Evolutionary conservation across 2,329 filamentous ascomycete species (phyloP).

Genomic region (Neopestalotiopsis sp.): DNA sequence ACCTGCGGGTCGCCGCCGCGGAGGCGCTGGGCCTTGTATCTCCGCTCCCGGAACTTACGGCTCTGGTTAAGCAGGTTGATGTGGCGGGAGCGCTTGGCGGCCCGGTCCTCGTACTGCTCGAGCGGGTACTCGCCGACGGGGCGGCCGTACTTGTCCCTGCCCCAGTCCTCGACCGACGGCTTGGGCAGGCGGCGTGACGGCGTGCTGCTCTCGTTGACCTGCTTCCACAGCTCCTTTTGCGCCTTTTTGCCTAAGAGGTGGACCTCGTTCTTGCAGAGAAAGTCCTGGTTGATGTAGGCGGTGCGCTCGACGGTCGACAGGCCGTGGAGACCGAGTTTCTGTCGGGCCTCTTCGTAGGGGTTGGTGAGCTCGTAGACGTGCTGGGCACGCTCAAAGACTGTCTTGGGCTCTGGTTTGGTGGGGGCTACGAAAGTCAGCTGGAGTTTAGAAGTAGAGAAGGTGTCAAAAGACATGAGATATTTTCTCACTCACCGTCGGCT

Average conservation of each 20-base stretch:
- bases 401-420: slow-evolving; percentile 41
- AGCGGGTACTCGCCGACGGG: slow-evolving; percentile 54
- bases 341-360: slow-evolving; percentile 51
- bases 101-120: slow-evolving; percentile 47
- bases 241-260: slow-evolving; percentile 47
- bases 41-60: slow-evolving; percentile 47
- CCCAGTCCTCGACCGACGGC: slow-evolving; percentile 47
- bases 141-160: slow-evolving; percentile 54
- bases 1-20: slow-evolving; percentile 20
- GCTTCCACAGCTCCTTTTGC: slow-evolving; percentile 64
- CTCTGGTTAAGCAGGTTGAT: slow-evolving; percentile 43
- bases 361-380: slow-evolving; percentile 57
- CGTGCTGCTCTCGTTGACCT: slow-evolving; percentile 56
- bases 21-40: slow-evolving; percentile 35
- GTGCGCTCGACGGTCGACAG: slow-evolving; percentile 55
- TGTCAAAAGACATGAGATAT: background rate
- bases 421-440: slow-evolving; percentile 16
- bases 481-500: slow-evolving; percentile 32
- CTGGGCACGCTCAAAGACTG: slow-evolving; percentile 53
- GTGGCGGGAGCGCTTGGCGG: slow-evolving; percentile 49
- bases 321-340: slow-evolving; percentile 49
- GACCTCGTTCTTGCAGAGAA: slow-evolving; percentile 48
- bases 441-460: background rate
- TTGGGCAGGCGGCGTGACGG: slow-evolving; percentile 48
- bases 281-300: slow-evolving; percentile 53